Evolutionary conservation across 1,284 basidiomycete genomes (phyloP), one percentile per base, ranked within the genome.

Genomic region (Boletus semigastroideus): DNA sequence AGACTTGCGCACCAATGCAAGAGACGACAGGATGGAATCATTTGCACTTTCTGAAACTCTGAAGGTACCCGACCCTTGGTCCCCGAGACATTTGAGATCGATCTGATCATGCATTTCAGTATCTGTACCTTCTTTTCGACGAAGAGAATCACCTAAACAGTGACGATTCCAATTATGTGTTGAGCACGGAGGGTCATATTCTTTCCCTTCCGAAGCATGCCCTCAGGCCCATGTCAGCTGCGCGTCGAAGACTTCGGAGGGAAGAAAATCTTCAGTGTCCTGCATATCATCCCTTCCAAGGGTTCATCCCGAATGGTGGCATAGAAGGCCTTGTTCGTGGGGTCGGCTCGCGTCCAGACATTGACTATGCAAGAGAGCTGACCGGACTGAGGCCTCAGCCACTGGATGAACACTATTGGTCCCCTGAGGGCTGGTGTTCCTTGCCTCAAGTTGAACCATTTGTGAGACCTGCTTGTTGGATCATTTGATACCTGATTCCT

Each of bases 101-200:
- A 46, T 39, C 43, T 61, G 27, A 61, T 42, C 46, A 46, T 43
- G 20, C 33, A 38, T 28, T 42, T 33, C 28, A 96, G 90, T 96
- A 97, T 73, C 78, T 97, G 13, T 97, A 86, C 71, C 78, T 98
- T 44, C 77, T 96, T 20, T 98, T 98, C 62, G 93, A 95, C 62
- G 92, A 94, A 67, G 80, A 82, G 8, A 92, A 93, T 58, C 78
- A 78, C 0, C 66, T 93, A 30, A 84, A 94, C 62, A 70, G 65
- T 6, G 87, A 91, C 57, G 85, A 90, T 62, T 89, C 85, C 3
- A 86, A 90, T 62, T 88, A 86, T 56, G 89, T 97, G 3, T 89
- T 95, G 65, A 92, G 92, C 2, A 98, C 94, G 0, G 94, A 98
- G 70, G 94, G 94, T 0, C 95, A 98, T 65, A 80, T 93, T n/a